phyloP scores from a whole-genome alignment of 2,329 filamentous ascomycete genomes.

The Corinectria fuckeliana region DNA sequence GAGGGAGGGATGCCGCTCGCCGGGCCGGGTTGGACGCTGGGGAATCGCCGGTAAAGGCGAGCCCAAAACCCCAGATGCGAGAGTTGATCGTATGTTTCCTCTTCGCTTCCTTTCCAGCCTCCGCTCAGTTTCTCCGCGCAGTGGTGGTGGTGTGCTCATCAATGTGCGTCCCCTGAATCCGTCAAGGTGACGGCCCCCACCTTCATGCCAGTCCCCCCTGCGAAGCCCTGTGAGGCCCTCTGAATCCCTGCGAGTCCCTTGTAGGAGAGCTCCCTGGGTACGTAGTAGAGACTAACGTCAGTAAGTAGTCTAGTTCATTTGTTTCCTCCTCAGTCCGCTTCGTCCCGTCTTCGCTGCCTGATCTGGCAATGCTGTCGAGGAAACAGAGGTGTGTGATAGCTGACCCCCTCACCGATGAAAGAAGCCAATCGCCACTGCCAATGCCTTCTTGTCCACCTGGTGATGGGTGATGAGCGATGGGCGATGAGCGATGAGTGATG shows the following conservation, averaged over 20 bases:
- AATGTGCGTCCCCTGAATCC: conserved; percentile 28
- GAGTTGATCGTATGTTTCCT: conserved; percentile 34
- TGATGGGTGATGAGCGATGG: conserved; percentile 3
- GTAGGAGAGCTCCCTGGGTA: conserved; percentile 9
- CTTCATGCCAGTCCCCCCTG: conserved; percentile 7
- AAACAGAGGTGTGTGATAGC: conserved; percentile 15
- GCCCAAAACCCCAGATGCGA: conserved; percentile 19
- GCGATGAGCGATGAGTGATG: too few species aligned
- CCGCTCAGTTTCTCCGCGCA: conserved; percentile 13
- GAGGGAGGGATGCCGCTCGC: conserved; percentile 16
- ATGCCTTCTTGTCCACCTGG: conserved; percentile 12
- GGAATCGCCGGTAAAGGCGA: conserved; percentile 16
- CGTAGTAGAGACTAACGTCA: too few species aligned
- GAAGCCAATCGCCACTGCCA: conserved; percentile 30
- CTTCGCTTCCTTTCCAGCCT: conserved; percentile 15
- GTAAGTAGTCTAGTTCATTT: conserved; percentile 5
- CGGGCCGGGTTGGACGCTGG: conserved; percentile 17
- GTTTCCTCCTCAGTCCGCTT: conserved; percentile 32
- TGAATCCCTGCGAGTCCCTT: conserved; percentile 28
- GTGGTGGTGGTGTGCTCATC: conserved; percentile 27
- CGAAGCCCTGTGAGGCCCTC: conserved; percentile 30
- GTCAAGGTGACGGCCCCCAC: conserved; percentile 34
- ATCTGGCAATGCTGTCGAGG: conserved; percentile 25
- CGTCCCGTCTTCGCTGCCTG: conserved; percentile 28
- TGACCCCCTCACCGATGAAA: conserved; percentile 19